Conservation (phyloP, 2,329 filamentous ascomycete species). For the Didymella arachidicola region DNA sequence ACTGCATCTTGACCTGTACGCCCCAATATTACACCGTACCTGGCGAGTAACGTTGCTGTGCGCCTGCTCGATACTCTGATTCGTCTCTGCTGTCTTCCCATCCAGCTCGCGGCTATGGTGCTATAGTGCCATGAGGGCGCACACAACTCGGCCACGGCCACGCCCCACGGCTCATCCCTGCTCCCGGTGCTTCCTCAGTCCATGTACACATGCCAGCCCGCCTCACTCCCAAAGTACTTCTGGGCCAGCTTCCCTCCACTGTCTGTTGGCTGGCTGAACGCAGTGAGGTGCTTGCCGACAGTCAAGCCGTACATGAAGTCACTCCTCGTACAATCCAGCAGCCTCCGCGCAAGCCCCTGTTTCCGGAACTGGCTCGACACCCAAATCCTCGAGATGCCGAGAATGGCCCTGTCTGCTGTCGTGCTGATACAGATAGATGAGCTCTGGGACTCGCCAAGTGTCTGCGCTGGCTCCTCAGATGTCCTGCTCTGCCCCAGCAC, state of each 20-base stretch:
- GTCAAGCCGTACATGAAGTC: slow-evolving; percentile 65
- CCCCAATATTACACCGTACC: slow-evolving; percentile 12
- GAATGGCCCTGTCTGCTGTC: slow-evolving; percentile 57
- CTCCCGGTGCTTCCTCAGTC: slow-evolving; percentile 54
- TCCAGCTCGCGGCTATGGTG: background rate
- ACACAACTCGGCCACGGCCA: slow-evolving; percentile 3
- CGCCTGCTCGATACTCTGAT: background rate
- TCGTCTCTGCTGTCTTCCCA: background rate
- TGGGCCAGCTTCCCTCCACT: slow-evolving; percentile 65
- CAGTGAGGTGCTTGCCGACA: slow-evolving; percentile 63
- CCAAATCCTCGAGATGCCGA: slow-evolving; percentile 73
- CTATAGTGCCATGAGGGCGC: background rate
- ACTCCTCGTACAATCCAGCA: slow-evolving; percentile 64
- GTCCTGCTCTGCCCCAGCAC: slow-evolving; percentile 52
- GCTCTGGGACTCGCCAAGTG: slow-evolving; percentile 27
- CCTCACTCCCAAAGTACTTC: slow-evolving; percentile 63
- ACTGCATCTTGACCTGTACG: slow-evolving; percentile 12
- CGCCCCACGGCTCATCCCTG: slow-evolving; percentile 3
- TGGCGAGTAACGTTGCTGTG: slow-evolving; percentile 13
- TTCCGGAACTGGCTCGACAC: slow-evolving; percentile 64
- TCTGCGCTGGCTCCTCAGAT: slow-evolving; percentile 26
- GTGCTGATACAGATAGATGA: slow-evolving; percentile 55
- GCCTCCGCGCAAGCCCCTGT: slow-evolving; percentile 64
- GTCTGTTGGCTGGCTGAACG: slow-evolving; percentile 72
- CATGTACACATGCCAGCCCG: slow-evolving; percentile 68